phyloP scores from a whole-genome alignment of 1,139 yeast genomes.

The Candida freyschussii region DNA sequence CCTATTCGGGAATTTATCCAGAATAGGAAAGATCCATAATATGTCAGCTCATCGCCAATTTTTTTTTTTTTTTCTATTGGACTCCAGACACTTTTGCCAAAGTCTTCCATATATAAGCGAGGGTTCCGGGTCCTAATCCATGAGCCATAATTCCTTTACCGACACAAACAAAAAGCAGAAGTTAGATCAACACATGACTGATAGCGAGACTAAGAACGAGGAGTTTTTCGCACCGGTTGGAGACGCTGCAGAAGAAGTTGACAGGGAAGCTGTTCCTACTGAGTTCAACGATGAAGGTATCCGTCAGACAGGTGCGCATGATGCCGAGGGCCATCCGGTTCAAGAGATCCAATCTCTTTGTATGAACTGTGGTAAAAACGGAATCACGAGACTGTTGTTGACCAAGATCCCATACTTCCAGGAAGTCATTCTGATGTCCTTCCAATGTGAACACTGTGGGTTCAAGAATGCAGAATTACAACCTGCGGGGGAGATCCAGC shows the following conservation, averaged over 20 bases:
- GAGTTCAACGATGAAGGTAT: slow-evolving; percentile 32
- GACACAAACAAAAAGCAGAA: slow-evolving; percentile 10
- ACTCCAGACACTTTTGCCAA: too few species aligned
- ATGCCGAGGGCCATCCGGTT: slow-evolving; percentile 92
- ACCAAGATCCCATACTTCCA: slow-evolving; percentile 90
- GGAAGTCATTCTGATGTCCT: slow-evolving; percentile 91
- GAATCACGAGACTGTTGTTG: slow-evolving; percentile 75
- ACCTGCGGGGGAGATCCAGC: slow-evolving; percentile 86
- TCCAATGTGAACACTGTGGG: slow-evolving; percentile 93
- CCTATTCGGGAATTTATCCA: too few species aligned
- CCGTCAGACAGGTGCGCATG: slow-evolving; percentile 58
- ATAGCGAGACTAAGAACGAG: slow-evolving; percentile 27
- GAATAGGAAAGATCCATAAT: too few species aligned
- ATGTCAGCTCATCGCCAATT: too few species aligned
- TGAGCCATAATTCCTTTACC: neutral
- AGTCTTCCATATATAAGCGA: too few species aligned
- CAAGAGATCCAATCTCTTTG: slow-evolving; percentile 93
- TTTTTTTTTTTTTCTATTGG: too few species aligned
- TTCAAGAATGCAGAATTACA: slow-evolving; percentile 90
- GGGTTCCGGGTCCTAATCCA: too few species aligned
- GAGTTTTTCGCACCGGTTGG: slow-evolving; percentile 56
- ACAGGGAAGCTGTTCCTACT: slow-evolving; percentile 17
- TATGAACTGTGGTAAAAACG: slow-evolving; percentile 90
- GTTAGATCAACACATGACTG: slow-evolving; percentile 8
- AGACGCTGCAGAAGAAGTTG: slow-evolving; percentile 43